Evolutionary conservation across 129 eudicot genomes (phyloP).

Genomic region (Logfia minima): DNA sequence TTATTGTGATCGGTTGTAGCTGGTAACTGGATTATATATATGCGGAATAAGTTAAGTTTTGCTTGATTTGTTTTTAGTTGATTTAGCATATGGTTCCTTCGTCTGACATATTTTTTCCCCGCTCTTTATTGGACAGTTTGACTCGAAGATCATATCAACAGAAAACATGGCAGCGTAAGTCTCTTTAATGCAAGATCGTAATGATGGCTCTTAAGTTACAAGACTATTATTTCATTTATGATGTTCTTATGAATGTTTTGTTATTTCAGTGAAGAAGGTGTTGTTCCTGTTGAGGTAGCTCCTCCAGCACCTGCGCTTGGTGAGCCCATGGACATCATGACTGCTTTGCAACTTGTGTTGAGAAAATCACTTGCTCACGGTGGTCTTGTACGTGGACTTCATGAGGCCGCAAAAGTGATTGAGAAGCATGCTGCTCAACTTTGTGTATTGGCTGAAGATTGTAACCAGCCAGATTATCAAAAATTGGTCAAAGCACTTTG

Average conservation of each 20-base stretch:
- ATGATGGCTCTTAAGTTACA: neutral
- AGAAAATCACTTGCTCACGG: conserved; percentile 88
- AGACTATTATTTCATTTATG: neutral
- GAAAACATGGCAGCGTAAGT: conserved; percentile 41
- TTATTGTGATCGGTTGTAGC: neutral
- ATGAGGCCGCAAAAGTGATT: conserved; percentile 86
- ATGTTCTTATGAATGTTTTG: neutral
- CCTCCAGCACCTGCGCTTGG: conserved; percentile 73
- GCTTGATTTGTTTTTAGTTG: neutral
- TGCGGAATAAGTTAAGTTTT: neutral
- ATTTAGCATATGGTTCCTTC: neutral
- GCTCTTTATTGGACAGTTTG: neutral
- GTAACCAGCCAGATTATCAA: conserved; percentile 87
- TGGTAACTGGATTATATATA: neutral
- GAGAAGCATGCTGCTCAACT: conserved; percentile 93
- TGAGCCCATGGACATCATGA: conserved; percentile 95
- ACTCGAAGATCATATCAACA: conserved; percentile 24
- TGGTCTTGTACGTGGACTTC: conserved; percentile 90
- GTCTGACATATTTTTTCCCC: conserved; percentile 6
- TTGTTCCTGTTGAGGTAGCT: conserved; percentile 55
- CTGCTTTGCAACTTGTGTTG: conserved; percentile 87
- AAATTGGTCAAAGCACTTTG: conserved; percentile 91
- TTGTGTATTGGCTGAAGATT: conserved; percentile 96
- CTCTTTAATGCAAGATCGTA: neutral
- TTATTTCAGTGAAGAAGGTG: conserved; percentile 76